phyloP scores from a whole-genome alignment of 495 filamentous ascomycete genomes.

The Neurospora sp. region DNA sequence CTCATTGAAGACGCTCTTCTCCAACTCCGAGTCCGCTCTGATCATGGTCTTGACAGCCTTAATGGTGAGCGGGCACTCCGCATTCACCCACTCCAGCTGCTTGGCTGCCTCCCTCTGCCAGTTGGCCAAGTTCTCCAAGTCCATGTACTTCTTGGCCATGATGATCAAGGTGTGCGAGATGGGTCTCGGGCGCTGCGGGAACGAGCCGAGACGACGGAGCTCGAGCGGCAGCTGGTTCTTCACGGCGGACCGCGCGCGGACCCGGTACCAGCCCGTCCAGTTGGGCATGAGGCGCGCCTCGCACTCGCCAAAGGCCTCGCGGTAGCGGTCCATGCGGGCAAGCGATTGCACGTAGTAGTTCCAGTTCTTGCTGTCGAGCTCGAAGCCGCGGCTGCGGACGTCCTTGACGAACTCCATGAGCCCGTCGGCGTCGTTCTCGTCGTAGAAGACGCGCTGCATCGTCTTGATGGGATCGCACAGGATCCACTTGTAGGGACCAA shows the following conservation, averaged over 20 bases:
- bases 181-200: slow-evolving; percentile 25
- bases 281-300: slow-evolving; percentile 64
- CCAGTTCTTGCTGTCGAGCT: slow-evolving; percentile 52
- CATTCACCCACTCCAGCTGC: slow-evolving; percentile 15
- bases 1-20: not conserved
- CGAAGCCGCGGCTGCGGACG: slow-evolving; percentile 52
- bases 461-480: slow-evolving; percentile 45
- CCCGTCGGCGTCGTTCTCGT: slow-evolving; percentile 32
- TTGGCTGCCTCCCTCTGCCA: slow-evolving; percentile 23
- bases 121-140: slow-evolving; percentile 22
- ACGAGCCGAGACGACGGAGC: slow-evolving; percentile 19
- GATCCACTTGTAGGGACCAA: slow-evolving; percentile 8
- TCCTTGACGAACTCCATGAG: slow-evolving; percentile 40
- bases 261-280: slow-evolving; percentile 58
- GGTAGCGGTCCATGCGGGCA: slow-evolving; percentile 27
- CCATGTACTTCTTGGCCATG: slow-evolving; percentile 29
- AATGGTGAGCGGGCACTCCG: slow-evolving; percentile 18
- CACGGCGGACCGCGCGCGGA: slow-evolving; percentile 9
- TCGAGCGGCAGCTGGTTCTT: slow-evolving; percentile 24
- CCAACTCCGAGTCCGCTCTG: slow-evolving; percentile 3
- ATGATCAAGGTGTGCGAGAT: slow-evolving; percentile 28
- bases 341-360: slow-evolving; percentile 48
- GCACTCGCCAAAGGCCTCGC: slow-evolving; percentile 54
- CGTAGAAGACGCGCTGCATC: slow-evolving; percentile 50
- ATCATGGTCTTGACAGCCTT: slow-evolving; percentile 31